Base-by-base conservation (phyloP, 306 rosid genomes). In the Phaseolus lunatus region DNA sequence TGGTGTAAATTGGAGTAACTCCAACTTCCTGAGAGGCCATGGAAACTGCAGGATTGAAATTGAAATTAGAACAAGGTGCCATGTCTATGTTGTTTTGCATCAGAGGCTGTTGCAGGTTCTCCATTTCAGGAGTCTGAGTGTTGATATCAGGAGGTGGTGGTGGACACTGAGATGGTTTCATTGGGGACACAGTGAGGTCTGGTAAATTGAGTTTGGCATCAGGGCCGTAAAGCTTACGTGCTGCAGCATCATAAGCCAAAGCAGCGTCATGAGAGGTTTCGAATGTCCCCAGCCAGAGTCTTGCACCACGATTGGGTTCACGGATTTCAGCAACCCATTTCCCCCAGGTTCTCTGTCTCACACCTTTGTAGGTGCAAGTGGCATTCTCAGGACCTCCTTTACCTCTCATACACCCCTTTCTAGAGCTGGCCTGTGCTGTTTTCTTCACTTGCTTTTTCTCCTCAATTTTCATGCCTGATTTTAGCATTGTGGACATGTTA, bases 261-360 rank as follows among this genome's bases (percentile, higher is more conserved):
- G 98, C 98, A 8, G 98, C 98, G 0, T 89, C 98, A 45, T 75
- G 79, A 41, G 96, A 86, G 2, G 95, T 89, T 5, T 87, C 89
- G 13, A 94, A 94, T 2, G 98, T 94, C 14, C 98, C 98, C 2
- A 94, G 88, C 98, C 98, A 92, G 63, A 94, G 96, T 2, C 97
- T 89, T 8, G 95, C 92, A 6, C 98, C 98, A 0, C 98, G 90
- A 9, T 92, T 92, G 47, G 97, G 98, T 54, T 92, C 98, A 0
- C 98, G 96, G 75, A 92, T 92, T 74, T 94, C 98, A 33, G 97
- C 98, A 18, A 94, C 98, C 98, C 98, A 94, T 81, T 92, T 94
- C 0, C 98, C 98, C 98, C 98, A 94, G 0, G 98, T 92, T 67
- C 98, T 84, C 78, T 94, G 98, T 1, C 98, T 84, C 6, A 94